These are phyloP conservation scores for Limonium bicolor DNA, from an alignment of 148 eudicot species.

Conservation along the genomic window DNA sequence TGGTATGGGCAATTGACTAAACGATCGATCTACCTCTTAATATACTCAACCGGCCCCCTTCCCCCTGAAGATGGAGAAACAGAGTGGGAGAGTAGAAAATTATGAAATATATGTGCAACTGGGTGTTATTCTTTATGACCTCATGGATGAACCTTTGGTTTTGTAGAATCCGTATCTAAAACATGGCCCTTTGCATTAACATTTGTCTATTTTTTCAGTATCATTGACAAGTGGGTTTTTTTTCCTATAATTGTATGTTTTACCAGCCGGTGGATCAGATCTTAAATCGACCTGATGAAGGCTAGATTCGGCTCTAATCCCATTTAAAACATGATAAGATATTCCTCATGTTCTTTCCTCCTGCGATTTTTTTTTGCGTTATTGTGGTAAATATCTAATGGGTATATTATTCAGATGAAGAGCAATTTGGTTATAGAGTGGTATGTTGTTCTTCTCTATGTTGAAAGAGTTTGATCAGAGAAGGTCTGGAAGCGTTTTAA, in stretches of 20 bases:
- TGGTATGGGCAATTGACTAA: too few species aligned
- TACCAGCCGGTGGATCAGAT: constrained; percentile 1
- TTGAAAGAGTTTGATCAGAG: background rate
- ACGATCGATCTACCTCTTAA: too few species aligned
- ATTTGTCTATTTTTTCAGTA: background rate
- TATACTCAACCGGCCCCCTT: too few species aligned
- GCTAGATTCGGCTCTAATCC: background rate
- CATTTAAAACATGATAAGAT: background rate
- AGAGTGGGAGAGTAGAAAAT: too few species aligned
- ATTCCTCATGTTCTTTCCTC: background rate
- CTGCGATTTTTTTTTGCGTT: background rate
- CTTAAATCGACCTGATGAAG: background rate
- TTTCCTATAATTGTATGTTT: background rate
- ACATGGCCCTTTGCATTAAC: background rate
- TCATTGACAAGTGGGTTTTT: background rate
- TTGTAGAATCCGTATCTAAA: background rate
- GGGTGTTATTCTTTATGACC: too few species aligned
- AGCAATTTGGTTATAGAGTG: background rate
- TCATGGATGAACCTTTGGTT: background rate
- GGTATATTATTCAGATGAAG: too few species aligned
- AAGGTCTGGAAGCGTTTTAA: background rate
- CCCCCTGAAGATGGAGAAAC: too few species aligned
- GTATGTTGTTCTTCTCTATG: background rate
- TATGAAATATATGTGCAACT: too few species aligned
- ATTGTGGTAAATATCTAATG: background rate